Evolutionary conservation across 805 yeast genomes (phyloP).

Genomic region (Clavispora vitiphila): DNA sequence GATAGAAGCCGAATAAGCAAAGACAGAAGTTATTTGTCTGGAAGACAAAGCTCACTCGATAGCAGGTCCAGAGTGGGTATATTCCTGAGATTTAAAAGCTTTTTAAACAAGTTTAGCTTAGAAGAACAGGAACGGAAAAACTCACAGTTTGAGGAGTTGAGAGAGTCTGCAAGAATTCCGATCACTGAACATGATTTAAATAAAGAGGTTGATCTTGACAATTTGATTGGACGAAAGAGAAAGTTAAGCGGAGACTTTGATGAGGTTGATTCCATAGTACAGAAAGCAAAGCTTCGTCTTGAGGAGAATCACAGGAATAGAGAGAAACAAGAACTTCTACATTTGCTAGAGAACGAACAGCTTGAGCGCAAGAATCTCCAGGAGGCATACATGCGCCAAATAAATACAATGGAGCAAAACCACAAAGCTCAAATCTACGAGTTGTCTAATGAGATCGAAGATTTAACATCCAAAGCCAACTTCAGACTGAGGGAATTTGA

Average conservation of each 20-base stretch:
- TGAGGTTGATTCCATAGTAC: constrained; percentile 1
- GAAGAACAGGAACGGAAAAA: not conserved
- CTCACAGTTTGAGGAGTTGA: not conserved
- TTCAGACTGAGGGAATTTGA: not conserved
- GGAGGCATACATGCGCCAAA: constrained; percentile 8
- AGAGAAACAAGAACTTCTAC: not conserved
- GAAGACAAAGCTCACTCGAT: not conserved
- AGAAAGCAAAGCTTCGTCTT: not conserved
- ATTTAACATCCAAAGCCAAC: not conserved
- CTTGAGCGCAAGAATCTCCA: not conserved
- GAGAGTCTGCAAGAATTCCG: not conserved
- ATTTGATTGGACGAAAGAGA: not conserved
- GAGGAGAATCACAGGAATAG: not conserved
- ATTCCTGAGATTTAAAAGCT: not conserved
- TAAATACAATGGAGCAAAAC: constrained; percentile 4
- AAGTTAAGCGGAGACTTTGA: not conserved
- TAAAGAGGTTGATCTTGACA: not conserved
- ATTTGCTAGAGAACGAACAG: not conserved
- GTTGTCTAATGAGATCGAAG: not conserved
- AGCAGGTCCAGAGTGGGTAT: not conserved
- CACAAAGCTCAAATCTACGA: constrained; percentile 6
- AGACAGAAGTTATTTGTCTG: not conserved
- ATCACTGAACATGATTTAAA: not conserved
- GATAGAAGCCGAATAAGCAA: not conserved
- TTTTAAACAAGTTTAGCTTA: not conserved